Evolutionary conservation across 2,329 filamentous ascomycete species (phyloP), one percentile per base, ranked within the genome.

Genomic region (Trichoderma sp.): DNA sequence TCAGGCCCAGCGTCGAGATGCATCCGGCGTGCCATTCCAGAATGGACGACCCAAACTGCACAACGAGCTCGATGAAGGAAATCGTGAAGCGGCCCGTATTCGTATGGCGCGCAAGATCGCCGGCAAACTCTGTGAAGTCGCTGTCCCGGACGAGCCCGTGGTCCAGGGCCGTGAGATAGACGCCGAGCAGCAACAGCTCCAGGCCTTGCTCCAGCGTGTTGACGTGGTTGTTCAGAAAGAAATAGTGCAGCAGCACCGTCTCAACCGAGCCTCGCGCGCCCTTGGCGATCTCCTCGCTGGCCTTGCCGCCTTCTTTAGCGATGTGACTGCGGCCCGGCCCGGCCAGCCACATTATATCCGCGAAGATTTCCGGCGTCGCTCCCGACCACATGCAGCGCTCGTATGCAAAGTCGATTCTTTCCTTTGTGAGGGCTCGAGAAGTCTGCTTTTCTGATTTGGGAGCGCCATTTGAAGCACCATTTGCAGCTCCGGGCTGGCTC

Each of bases 161-260:
- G n/a, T 68, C 65, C 31, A 53, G 2, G 0, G 65, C 65, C 4
- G 65, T 29, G 24, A 68, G 56, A 14, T 62, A 68, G 14, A 59
- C n/a, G 37, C 57, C 65, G 8, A 68, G 57, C 6, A 43, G 14
- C 47, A 47, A 14, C 33, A 63, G 8, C 43, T 68, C 65, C 49
- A 68, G 58, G 3, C 57, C 58, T 1, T 68, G 57, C 5, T 7
- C 7, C 5, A 68, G 65, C 10, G 65, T 68, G 49, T 55, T 33
- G 58, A 68, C 49, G 58, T 68, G 65, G 58, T 68, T 68, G 33
- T 68, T 68, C 58, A 68, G 19, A 31, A 68, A 68, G 35, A 55
- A 68, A 59, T 68, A 68, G 13, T 68, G 65, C 21, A 68, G 65
- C 43, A 68, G 4, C 21, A 68, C 40, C 8, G 65, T 68, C 31